Evolutionary conservation across 2,329 filamentous ascomycete species (phyloP), one percentile per base, ranked within the genome.

Genomic region (Arachnopeziza araneosa): DNA sequence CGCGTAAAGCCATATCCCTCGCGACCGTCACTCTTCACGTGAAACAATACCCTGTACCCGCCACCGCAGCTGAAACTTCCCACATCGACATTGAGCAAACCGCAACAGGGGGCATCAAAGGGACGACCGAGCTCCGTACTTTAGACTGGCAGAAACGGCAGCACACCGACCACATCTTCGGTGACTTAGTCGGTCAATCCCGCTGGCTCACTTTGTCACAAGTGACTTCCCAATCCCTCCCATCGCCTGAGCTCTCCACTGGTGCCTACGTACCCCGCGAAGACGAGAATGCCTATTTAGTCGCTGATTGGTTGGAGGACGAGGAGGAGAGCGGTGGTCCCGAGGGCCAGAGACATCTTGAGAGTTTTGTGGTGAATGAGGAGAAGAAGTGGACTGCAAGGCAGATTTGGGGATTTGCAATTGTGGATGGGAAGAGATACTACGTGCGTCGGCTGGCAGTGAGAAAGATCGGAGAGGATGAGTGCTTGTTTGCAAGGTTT

Each of bases 131-230:
- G 71, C 69, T 75, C 8, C 81, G 87, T 54, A 75, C 70, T 1
- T 73, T 88, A 2, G 80, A 88, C 71, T 85, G 82, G 79, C 64
- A 72, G 23, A 74, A 72, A 63, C 77, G 80, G 24, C 75, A 77
- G 24, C 84, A 86, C 70, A 73, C 75, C 1, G 86, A 90, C 70
- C 78, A 81, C 70, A 78, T 89, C 66, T 90, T 89, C 70, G 87
- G 87, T 26, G 75, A 75, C 10, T 69, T 89, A 52, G 74, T 73
- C 21, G 84, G 82, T 26, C 74, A 75, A 57, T 78, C 75, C 23
- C 75, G 80, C 32, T 77, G 78, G 65, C 58, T 71, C 24, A 57
- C 51, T 1, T 68, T 74, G 61, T 69, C 68, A n/a, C 71, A 67
- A 10, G 72, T 74, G 51, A 71, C 70, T 36, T 44, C 36, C 6